Evolutionary conservation across 1,139 yeast species (phyloP), one percentile per base, ranked within the genome.

Genomic region (Zhuliangozyma blackwelliae): DNA sequence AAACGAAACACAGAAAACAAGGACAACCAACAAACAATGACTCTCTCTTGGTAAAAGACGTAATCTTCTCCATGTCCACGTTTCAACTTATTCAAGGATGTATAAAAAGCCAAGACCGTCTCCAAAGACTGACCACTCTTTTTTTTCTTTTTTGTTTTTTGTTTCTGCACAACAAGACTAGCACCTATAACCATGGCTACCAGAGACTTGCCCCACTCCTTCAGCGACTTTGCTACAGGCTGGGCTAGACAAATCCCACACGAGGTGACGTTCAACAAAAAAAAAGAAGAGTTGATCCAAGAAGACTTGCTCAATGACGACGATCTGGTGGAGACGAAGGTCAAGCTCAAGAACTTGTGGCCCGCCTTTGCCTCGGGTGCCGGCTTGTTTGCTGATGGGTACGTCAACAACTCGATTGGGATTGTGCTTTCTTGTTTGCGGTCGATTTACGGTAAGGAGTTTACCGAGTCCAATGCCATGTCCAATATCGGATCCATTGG

Each of bases 301-400:
- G 54, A 56, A 34, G 65, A 57, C 22, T 50, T 48, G 7, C 30
- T n/a, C 12, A 44, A 34, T 13, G 44, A 43, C 8, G 45, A 54
- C 2, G 48, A 39, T n/a, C 49, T 48, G 28, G 41, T 40, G 27
- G 46, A 36, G 16, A 39, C 39, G 5, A 43, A 36, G 27, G 66
- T 64, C n/a, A 46, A 51, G 36, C 42, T 49, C 40, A 61, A 53
- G 29, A 60, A 54, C 36, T 55, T 64, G 35, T 77, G 94, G 87
- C 85, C 96, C 5, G 86, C 90, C 33, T 72, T 86, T 46, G 81
- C 89, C 19, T 80, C 96, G 1, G 97, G 97, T 46, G 92, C 96
- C 1, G 96, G 96, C 38, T 68, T 89, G 37, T 87, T 89, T 57
- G 81, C 92, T 23, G 97, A 89, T 60, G 96, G 97, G 41, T 88